Evolutionary conservation across 805 yeast genomes (phyloP).

Genomic region (Diddensiella santjacobensis): DNA sequence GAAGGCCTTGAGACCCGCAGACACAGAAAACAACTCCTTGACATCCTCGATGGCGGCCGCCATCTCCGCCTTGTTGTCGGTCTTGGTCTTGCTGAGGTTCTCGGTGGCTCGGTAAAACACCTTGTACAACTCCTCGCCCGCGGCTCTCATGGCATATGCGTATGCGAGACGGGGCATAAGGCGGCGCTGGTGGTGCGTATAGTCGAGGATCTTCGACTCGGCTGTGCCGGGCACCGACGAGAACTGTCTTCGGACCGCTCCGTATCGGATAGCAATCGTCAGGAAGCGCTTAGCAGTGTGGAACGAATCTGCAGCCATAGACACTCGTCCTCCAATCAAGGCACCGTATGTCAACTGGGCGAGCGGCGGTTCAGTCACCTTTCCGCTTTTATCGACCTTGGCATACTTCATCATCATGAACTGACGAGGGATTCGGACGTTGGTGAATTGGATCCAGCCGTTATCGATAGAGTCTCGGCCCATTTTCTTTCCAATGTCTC

Average conservation of each 20-base stretch:
- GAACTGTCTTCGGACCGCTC: conserved; percentile 87
- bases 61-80: conserved; percentile 45
- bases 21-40: conserved; percentile 75
- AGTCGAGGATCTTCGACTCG: conserved; percentile 76
- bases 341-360: conserved; percentile 90
- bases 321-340: conserved; percentile 80
- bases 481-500: conserved; percentile 94
- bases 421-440: conserved; percentile 78
- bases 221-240: conserved; percentile 43
- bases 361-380: conserved; percentile 73
- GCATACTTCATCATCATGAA: conserved; percentile 80
- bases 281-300: conserved; percentile 73
- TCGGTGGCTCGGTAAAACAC: conserved; percentile 39
- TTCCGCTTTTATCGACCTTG: conserved; percentile 64
- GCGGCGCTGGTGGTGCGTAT: conserved; percentile 85
- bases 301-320: conserved; percentile 83
- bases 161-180: conserved; percentile 80
- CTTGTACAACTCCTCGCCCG: conserved; percentile 56
- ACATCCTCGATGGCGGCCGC: conserved; percentile 50
- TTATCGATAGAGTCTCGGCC: conserved; percentile 95
- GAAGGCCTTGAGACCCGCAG: conserved; percentile 86
- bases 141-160: conserved; percentile 71
- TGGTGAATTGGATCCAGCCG: conserved; percentile 91
- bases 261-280: conserved; percentile 84
- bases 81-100: conserved; percentile 43